Evolutionary conservation across 192 early-diverging fungal species (phyloP).

Genomic region (Backusella morwellensis): DNA sequence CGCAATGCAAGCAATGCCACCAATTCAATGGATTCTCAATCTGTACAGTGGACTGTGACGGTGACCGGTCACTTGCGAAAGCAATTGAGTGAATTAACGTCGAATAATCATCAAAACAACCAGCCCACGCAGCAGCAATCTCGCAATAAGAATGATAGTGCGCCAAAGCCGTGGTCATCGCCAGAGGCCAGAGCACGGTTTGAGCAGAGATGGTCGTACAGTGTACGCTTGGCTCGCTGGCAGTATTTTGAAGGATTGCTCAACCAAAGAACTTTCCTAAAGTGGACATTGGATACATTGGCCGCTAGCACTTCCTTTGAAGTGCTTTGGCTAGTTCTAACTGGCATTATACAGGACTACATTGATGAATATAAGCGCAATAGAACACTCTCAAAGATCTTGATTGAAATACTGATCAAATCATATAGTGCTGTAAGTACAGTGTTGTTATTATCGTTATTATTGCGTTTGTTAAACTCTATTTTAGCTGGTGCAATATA

Average conservation of each 20-base stretch:
- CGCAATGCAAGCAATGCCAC: conserved; percentile 23
- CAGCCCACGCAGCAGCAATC: background rate
- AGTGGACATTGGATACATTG: conserved; percentile 43
- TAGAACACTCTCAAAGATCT: conserved; percentile 47
- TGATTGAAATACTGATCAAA: conserved; percentile 52
- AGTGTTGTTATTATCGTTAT: background rate
- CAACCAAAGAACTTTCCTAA: conserved; percentile 51
- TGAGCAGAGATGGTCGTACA: conserved; percentile 45
- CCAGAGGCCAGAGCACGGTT: conserved; percentile 43
- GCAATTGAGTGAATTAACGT: conserved; percentile 40
- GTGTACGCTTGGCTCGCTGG: conserved; percentile 53
- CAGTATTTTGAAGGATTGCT: conserved; percentile 55
- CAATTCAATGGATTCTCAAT: conserved; percentile 13
- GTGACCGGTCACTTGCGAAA: conserved; percentile 46
- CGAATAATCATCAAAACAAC: background rate
- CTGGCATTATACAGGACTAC: conserved; percentile 50
- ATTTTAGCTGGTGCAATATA: conserved; percentile 11
- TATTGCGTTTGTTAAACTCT: background rate
- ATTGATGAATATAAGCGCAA: conserved; percentile 51
- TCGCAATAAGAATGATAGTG: conserved; percentile 14
- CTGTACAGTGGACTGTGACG: conserved; percentile 42
- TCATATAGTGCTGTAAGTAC: conserved; percentile 46
- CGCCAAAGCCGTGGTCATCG: conserved; percentile 43
- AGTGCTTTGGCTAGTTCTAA: conserved; percentile 38
- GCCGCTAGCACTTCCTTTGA: conserved; percentile 36